Base-by-base conservation (phyloP, 495 filamentous ascomycete genomes). In the Lasiosphaeria ovina region DNA sequence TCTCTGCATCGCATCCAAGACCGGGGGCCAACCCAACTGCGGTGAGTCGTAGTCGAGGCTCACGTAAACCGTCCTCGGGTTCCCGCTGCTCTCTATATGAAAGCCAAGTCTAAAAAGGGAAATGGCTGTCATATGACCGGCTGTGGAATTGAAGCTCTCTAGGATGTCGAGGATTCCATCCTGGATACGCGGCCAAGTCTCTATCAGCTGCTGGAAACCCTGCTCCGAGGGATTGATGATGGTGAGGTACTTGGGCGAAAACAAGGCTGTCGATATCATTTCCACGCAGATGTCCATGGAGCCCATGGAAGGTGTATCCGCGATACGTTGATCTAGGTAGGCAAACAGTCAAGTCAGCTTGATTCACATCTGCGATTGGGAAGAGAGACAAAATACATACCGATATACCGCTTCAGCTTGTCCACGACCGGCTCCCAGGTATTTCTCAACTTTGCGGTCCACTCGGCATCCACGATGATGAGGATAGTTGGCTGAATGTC, bases 161-260 rank as follows among this genome's bases (percentile, higher is more conserved):
- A 54, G 31, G 31, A 35, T 54, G 2, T 36, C 3, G 6, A 35
- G 32, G 11, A 54, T 17, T 4, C 17, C 17, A 33, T 33, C 51
- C 34, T 35, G 12, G 51, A 54, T 54, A n/a, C 12, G 31, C 5
- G 51, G 51, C 51, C 51, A 54, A 24, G 34, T 35, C 51, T 54
- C 38, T 42, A 12, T 42, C 38, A 7, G 12, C 1, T 42, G 38
- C 38, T 3, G 3, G 38, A 3, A 42, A 1, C 12, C 12, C 12
- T 12, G 12, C 38, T 42, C 12, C 1, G 1, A 0, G 3, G 38
- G 24, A 24, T 24, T 24, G 24, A 42, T 12, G 38, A 42, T 12
- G 38, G 38, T 1, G 38, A 8, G 7, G 38, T 42, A 42, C 38
- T 42, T 42, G 38, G 38, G 38, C 38, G 1, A 42, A 12, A 12